Conservation (phyloP, 148 eudicot species). For the Rhododendron molle region DNA sequence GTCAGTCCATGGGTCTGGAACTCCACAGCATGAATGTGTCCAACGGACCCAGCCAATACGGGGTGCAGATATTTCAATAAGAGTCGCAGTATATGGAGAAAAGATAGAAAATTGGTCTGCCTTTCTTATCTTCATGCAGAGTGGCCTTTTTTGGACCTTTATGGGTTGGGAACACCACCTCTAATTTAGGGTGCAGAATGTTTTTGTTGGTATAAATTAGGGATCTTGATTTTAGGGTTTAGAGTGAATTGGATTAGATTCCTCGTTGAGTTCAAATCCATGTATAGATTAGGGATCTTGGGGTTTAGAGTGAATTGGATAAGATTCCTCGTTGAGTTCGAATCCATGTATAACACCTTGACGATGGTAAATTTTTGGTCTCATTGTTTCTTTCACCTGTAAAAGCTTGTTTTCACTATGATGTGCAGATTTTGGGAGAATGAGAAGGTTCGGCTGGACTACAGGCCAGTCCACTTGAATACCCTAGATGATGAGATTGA, state of each 20-base stretch:
- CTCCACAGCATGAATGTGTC: background rate
- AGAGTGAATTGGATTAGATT: background rate
- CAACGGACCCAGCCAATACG: background rate
- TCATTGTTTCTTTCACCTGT: background rate
- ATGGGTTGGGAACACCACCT: background rate
- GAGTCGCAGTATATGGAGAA: background rate
- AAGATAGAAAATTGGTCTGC: background rate
- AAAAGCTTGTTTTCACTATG: background rate
- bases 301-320: background rate
- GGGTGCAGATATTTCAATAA: background rate
- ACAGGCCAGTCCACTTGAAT: slow-evolving; percentile 88
- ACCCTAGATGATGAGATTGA: slow-evolving; percentile 83
- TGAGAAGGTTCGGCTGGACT: slow-evolving; percentile 77
- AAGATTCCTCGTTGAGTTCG: background rate
- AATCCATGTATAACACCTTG: background rate
- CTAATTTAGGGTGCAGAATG: background rate
- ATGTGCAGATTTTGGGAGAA: slow-evolving; percentile 74
- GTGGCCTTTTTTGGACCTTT: background rate
- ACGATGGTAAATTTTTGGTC: background rate
- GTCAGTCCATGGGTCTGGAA: background rate
- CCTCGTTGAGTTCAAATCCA: background rate
- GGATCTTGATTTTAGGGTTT: background rate
- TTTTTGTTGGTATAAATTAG: background rate
- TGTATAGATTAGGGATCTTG: background rate
- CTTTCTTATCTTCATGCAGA: background rate